Evolutionary conservation across 1,284 basidiomycete genomes (phyloP), one percentile per base, ranked within the genome.

Genomic region (Ganoderma multipileum): DNA sequence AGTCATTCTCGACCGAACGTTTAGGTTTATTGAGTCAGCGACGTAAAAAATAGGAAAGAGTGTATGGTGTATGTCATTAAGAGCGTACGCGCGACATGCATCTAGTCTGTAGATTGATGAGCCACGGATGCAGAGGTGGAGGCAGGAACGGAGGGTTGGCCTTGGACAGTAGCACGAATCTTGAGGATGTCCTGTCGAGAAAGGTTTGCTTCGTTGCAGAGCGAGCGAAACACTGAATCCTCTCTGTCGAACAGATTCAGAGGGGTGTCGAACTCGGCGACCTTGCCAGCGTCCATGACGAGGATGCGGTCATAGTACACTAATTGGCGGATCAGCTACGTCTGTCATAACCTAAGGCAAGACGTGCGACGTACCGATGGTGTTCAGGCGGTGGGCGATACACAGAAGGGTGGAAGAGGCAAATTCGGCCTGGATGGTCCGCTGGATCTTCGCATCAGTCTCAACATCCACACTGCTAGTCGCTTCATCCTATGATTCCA

Each of bases 401-500:
- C 91, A 92, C 36, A 94, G 79, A 70, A 94, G 81, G 0, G 89
- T 91, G 26, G 85, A 86, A 1, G 81, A 72, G 1, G 86, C 82
- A 74, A 95, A 94, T 73, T 93, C 91, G 38, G 85, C 85, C 73
- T 89, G 87, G 68, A 95, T 93, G 0, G 92, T 94, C 30, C 83
- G 82, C 72, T 94, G 93, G 52, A 95, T 82, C 79, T 91, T 91
- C 2, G 91, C 86, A 77, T 95, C 93, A 36, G 91, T 95, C 75
- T 94, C 93, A 33, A 92, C 88, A 72, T 96, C 95, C 23, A 95
- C 92, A 61, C 86, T 93, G n/a, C 92, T 93, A 0, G 94, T 95
- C 0, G 93, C 93, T 78, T 95, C 91, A 73, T 91, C 90, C 84
- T 87, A 71, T 20, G 60, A 70, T 23, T 36, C 20, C 42, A 66